Evolutionary conservation across 2,329 filamentous ascomycete species (phyloP).

Genomic region (Trichoderma atroviride): DNA sequence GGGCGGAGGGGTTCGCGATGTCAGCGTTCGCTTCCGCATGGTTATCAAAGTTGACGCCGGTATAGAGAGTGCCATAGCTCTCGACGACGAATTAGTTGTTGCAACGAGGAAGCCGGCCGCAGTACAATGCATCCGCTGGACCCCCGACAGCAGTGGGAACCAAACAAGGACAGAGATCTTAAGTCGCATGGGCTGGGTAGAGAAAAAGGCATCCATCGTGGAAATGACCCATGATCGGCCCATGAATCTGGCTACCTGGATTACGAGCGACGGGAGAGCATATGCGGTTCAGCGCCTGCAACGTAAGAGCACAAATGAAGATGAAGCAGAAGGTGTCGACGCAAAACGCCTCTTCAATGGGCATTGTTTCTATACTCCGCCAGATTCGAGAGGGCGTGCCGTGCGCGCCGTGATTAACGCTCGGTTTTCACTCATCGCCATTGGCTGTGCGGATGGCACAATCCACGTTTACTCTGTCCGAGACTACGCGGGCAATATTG

Average conservation of each 20-base stretch:
- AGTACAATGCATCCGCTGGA: constrained; percentile 97
- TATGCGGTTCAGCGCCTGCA: constrained; percentile 83
- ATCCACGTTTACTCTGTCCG: constrained; percentile 89
- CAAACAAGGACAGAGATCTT: constrained; percentile 92
- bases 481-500: constrained; percentile 92
- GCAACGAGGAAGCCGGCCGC: constrained; percentile 89
- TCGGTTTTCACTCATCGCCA: constrained; percentile 87
- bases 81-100: constrained; percentile 91
- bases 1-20: constrained; percentile 77
- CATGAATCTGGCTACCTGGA: constrained; percentile 95
- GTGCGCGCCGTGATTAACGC: constrained; percentile 85
- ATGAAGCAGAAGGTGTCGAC: constrained; percentile 50
- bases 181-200: constrained; percentile 82
- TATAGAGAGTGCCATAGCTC: constrained; percentile 81
- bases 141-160: constrained; percentile 74
- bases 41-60: constrained; percentile 98
- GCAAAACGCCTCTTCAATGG: constrained; percentile 78
- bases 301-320: constrained; percentile 40
- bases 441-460: constrained; percentile 77
- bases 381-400: constrained; percentile 61
- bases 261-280: constrained; percentile 81
- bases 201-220: constrained; percentile 72
- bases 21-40: constrained; percentile 92
- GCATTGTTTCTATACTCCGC: constrained; percentile 83
- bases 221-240: constrained; percentile 94